These are phyloP conservation scores for Dactylorhiza incarnata DNA, from an alignment of 106 monocot genomes.

Conservation along the genomic window DNA sequence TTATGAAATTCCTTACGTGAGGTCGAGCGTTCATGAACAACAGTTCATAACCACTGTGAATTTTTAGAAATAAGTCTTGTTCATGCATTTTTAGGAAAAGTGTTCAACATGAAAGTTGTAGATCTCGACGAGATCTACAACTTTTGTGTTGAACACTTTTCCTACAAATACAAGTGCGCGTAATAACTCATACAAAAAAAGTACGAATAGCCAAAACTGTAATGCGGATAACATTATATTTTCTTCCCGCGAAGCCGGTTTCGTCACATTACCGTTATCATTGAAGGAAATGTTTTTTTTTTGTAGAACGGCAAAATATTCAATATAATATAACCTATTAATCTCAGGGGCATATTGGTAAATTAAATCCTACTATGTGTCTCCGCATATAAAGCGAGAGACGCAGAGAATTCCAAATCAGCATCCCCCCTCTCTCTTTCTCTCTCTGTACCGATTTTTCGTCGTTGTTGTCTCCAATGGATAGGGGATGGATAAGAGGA, in stretches of 20 bases:
- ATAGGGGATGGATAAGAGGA: constrained; percentile 23
- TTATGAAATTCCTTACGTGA: no score
- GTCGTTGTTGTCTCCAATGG: background rate
- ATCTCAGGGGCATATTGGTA: background rate
- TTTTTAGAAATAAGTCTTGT: no score
- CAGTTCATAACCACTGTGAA: no score
- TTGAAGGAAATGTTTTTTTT: background rate
- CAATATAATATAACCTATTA: background rate
- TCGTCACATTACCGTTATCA: background rate
- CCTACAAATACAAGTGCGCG: no score
- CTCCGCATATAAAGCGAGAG: background rate
- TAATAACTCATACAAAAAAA: no score
- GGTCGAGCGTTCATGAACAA: no score
- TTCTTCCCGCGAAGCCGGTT: background rate
- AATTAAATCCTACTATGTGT: background rate
- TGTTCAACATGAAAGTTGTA: no score
- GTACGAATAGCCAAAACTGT: no score
- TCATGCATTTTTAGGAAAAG: no score
- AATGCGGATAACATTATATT: no score
- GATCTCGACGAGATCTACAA: no score
- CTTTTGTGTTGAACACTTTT: no score
- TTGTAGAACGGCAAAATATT: background rate
- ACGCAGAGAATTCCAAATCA: background rate
- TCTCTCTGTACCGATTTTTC: background rate
- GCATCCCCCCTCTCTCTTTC: background rate